Conservation (phyloP, 768 basidiomycete species). For the Galerina sulciceps region DNA sequence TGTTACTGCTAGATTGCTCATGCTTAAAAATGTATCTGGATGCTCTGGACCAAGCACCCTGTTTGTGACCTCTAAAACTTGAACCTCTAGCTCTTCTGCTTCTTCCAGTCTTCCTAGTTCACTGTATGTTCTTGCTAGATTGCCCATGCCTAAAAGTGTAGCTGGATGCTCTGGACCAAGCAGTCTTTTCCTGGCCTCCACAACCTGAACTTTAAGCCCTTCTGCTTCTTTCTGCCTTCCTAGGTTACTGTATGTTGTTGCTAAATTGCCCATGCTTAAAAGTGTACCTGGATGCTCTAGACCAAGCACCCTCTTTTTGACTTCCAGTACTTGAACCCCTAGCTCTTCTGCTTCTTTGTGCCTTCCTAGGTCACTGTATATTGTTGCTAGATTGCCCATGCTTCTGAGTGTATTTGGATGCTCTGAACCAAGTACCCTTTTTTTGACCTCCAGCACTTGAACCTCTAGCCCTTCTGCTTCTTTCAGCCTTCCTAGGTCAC, state of each 20-base stretch:
- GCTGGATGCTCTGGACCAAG: neutral
- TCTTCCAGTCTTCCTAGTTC: neutral
- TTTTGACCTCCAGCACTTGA: neutral
- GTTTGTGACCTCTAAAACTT: too few relatives aligned
- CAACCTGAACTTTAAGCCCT: neutral
- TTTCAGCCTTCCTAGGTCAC: neutral
- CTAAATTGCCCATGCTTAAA: neutral
- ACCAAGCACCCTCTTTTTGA: neutral
- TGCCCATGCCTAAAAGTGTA: neutral
- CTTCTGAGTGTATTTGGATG: constrained; percentile 3
- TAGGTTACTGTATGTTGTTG: neutral
- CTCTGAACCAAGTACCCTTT: constrained; percentile 1
- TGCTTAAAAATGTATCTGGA: too few relatives aligned
- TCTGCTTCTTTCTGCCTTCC: neutral
- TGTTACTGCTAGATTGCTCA: too few relatives aligned
- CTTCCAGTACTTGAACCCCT: neutral
- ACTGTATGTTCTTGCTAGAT: neutral
- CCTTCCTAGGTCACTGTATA: neutral
- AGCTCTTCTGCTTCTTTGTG: neutral
- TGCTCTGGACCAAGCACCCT: too few relatives aligned
- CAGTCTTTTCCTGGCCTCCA: neutral
- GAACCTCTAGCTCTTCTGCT: neutral
- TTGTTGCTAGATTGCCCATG: constrained; percentile 5
- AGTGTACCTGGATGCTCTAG: neutral
- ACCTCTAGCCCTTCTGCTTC: neutral